Evolutionary conservation across 164 flowering plant genomes (phyloP).

Genomic region (Magnolia sinica): DNA sequence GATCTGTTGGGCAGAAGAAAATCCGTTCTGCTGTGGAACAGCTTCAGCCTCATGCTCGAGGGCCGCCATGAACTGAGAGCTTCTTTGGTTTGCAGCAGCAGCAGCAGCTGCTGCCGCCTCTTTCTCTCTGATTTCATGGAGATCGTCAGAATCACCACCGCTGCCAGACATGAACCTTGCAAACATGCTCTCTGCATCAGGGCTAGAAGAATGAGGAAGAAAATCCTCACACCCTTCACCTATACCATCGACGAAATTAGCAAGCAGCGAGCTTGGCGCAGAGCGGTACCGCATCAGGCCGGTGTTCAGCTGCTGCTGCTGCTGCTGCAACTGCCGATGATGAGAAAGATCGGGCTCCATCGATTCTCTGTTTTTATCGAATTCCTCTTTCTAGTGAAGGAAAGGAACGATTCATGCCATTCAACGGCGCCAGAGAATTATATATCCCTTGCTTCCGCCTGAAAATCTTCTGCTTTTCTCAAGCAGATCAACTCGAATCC

Average conservation of each 20-base stretch:
- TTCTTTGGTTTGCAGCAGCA: constrained; percentile 1
- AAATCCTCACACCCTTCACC: constrained; percentile 21
- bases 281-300: constrained; percentile 42
- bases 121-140: constrained; percentile 15
- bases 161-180: constrained; percentile 25
- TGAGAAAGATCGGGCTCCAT: constrained; percentile 21
- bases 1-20: constrained; percentile 11
- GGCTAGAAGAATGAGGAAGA: constrained; percentile 28
- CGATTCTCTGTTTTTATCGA: constrained; percentile 16
- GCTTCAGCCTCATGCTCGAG: constrained; percentile 4
- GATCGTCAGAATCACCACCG: constrained; percentile 9
- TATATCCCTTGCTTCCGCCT: not conserved
- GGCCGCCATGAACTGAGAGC: constrained; percentile 8
- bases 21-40: constrained; percentile 9
- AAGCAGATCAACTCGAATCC: constrained; percentile 12
- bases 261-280: constrained; percentile 45
- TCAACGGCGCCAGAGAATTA: constrained; percentile 8
- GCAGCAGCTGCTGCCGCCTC: not conserved
- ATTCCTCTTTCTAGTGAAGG: constrained; percentile 12
- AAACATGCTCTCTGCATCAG: constrained; percentile 26
- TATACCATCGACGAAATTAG: constrained; percentile 20
- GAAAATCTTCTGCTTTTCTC: not conserved
- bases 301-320: constrained; percentile 8
- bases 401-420: constrained; percentile 1
- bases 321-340: constrained; percentile 10